Base-by-base conservation (phyloP, 257 asterid genomes). In the Ophiorrhiza pumila region DNA sequence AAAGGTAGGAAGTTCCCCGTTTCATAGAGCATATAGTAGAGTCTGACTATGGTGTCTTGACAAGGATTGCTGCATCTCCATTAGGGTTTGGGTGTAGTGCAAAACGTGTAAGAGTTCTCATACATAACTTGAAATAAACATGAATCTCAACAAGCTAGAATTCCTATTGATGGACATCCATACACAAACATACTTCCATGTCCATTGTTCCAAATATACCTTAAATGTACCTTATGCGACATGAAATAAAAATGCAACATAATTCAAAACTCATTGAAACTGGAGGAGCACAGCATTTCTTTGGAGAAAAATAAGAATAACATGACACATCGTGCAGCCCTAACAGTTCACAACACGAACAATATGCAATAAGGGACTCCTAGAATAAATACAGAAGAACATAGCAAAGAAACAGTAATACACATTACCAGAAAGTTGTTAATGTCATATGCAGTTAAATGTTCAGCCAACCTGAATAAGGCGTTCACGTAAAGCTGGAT, bases 401-500 rank as follows among this genome's bases (percentile, higher is more conserved):
- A 6, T 9, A 52, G 46, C 22, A 37, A 39, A 23, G 49, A 56
- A 32, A 43, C 0, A n/a, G n/a, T 5, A 43, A 11, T 0, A 17
- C 5, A 29, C 25, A 52, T 37, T 50, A 37, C 42, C 3, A 46
- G 9, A 45, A 29, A 32, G 23, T 53, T 4, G 9, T 46, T 6
- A 15, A 25, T 15, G 23, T 45, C 8, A 46, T 49, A 43, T 17
- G 60, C 0, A 42, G 35, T n/a, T 52, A 6, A 58, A 18, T 27
- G 50, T 45, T 46, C 17, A 61, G 50, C 71, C 69, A 68, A 94
- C 99, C 97, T 94, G 99, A 79, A 95, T 91, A 74, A 95, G 94
- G 70, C 98, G 96, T 81, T 86, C 96, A 55, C 99, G 96, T 71
- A 95, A 80, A 74, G 99, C 97, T 29, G 99, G 99, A 84, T 95